Percentiles rank a stretch among this genome's conserved stretches.
phyloP scores from a whole-genome alignment of 2,329 filamentous ascomycete genomes.

The Fusarium sp. region DNA sequence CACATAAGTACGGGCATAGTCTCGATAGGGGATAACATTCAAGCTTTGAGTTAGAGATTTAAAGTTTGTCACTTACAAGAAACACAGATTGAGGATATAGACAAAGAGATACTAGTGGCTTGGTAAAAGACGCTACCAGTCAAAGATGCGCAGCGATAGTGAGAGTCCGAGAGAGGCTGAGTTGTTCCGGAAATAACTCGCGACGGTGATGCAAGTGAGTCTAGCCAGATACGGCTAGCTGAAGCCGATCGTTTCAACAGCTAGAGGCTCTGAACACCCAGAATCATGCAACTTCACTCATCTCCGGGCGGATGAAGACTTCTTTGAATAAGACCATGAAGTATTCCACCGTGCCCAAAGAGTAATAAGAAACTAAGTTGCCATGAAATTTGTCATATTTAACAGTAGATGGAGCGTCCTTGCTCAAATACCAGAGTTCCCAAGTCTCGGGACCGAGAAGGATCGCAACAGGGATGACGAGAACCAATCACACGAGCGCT shows the following conservation, averaged over 20 bases:
- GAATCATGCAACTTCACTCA: neutral
- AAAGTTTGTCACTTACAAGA: neutral
- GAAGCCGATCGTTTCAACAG: neutral
- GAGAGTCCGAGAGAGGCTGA: neutral
- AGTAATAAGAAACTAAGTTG: rapidly evolving
- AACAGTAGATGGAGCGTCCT: too few species aligned
- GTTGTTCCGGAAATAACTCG: neutral
- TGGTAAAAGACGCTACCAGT: neutral
- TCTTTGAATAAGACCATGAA: neutral
- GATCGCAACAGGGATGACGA: neutral
- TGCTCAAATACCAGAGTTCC: too few species aligned
- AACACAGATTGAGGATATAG: neutral
- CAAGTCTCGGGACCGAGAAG: neutral
- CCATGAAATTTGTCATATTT: rapidly evolving
- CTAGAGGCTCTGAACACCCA: neutral
- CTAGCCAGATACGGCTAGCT: neutral
- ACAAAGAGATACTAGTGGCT: rapidly evolving
- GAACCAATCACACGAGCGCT: neutral
- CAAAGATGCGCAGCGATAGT: neutral
- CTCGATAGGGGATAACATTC: rapidly evolving
- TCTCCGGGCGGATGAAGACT: neutral
- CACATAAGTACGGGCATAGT: rapidly evolving
- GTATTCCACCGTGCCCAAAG: rapidly evolving
- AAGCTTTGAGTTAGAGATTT: rapidly evolving
- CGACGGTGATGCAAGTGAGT: too few species aligned